phyloP scores from a whole-genome alignment of 495 filamentous ascomycete genomes.

The Parathielavia hyrcaniae region DNA sequence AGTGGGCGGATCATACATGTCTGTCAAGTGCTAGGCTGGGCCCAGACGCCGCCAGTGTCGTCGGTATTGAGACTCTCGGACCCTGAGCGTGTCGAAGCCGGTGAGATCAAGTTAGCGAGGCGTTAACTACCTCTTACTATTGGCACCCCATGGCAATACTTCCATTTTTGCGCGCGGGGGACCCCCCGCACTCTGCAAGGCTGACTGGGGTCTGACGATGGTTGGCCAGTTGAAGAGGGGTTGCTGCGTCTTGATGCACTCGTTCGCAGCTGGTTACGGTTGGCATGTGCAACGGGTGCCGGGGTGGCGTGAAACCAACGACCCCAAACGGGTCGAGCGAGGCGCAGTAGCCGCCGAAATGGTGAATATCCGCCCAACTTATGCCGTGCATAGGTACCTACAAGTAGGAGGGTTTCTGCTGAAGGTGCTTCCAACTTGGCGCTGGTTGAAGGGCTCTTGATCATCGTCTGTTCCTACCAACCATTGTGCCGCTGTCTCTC shows the following conservation, averaged over 20 bases:
- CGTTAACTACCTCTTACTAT: too few relatives aligned
- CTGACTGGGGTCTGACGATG: not conserved
- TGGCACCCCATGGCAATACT: not conserved
- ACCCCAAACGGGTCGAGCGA: not conserved
- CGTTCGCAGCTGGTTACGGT: not conserved
- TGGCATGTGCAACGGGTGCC: not conserved
- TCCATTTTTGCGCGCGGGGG: not conserved
- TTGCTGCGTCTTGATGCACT: not conserved
- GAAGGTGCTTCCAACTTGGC: too few relatives aligned
- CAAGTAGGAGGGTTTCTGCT: too few relatives aligned
- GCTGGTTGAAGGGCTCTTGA: too few relatives aligned
- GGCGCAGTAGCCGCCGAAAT: slow-evolving; percentile 7
- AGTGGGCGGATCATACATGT: too few relatives aligned
- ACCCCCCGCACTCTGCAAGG: slow-evolving; percentile 4
- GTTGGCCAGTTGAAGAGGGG: not conserved
- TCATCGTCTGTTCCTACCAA: too few relatives aligned
- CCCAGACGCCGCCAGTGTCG: too few relatives aligned
- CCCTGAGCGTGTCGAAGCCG: too few relatives aligned
- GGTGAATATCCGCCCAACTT: not conserved
- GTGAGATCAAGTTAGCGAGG: too few relatives aligned
- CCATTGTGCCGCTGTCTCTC: too few relatives aligned
- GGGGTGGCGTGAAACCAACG: not conserved
- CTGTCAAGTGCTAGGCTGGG: too few relatives aligned
- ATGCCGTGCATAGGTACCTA: not conserved
- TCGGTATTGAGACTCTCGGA: too few relatives aligned